A percentile compares a stretch with the other conserved stretches of the same genome.
Evolutionary conservation across 2,329 filamentous ascomycete genomes (phyloP).

Genomic region (Hortaea sp.): DNA sequence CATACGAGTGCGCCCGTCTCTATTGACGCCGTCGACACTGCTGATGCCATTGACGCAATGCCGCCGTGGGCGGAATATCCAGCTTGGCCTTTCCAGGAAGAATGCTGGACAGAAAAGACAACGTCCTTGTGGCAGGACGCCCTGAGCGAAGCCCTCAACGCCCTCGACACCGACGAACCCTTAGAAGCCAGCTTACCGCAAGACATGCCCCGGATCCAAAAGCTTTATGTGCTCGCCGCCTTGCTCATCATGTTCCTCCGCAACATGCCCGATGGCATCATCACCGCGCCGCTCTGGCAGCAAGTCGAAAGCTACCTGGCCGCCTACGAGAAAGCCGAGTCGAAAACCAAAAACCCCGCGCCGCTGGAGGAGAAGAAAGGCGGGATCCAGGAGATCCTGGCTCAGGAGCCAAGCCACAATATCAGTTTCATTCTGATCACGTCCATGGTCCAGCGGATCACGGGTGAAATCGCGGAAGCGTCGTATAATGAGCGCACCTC

Average conservation of each 20-base stretch:
- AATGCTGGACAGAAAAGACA: slow-evolving; percentile 36
- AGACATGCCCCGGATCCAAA: slow-evolving; percentile 53
- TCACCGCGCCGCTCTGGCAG: slow-evolving; percentile 61
- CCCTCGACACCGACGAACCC: slow-evolving; percentile 60
- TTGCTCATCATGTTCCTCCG: slow-evolving; percentile 64
- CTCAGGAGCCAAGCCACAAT: slow-evolving; percentile 64
- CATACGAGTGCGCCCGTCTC: slow-evolving; percentile 8
- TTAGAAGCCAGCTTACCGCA: slow-evolving; percentile 53
- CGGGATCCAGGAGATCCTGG: slow-evolving; percentile 63
- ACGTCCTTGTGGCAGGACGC: slow-evolving; percentile 33
- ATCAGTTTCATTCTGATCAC: slow-evolving; percentile 84
- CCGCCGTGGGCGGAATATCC: slow-evolving; percentile 43
- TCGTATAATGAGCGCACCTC: neutral
- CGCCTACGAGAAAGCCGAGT: slow-evolving; percentile 38
- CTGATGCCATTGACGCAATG: slow-evolving; percentile 16
- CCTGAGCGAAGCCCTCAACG: slow-evolving; percentile 43
- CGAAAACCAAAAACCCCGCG: slow-evolving; percentile 25
- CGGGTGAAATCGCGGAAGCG: slow-evolving; percentile 37
- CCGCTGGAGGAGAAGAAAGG: slow-evolving; percentile 45
- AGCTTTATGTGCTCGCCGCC: slow-evolving; percentile 65
- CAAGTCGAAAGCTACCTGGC: slow-evolving; percentile 52
- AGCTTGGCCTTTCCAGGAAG: slow-evolving; percentile 51
- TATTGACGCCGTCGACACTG: neutral
- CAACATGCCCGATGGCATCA: slow-evolving; percentile 68
- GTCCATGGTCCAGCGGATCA: slow-evolving; percentile 57